Evolutionary conservation across 345 rosid species (phyloP), one percentile per base, ranked within the genome.

Genomic region (Fremontodendron californicum): DNA sequence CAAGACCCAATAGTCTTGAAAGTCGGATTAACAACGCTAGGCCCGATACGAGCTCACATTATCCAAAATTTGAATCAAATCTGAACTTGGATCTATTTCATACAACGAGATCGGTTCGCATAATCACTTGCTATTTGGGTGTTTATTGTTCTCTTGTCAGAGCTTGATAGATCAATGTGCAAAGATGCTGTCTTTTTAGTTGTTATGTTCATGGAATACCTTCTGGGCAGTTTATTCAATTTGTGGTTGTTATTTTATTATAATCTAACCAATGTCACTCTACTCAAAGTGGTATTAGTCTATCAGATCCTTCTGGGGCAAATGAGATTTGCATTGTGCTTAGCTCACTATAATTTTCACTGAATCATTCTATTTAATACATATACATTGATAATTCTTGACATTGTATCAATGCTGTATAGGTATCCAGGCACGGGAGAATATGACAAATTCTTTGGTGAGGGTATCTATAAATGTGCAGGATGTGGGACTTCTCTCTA

Each of bases 401-500:
- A 8, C 33, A 29, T 40, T 52, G 49, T 69, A 58, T 58, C 63
- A 6, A n/a, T 48, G 64, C 39, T 61, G 7, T 69, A 45, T 81
- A 91, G 98, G 86, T 88, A 86, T 82, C 95, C 98, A 0, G 97
- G 97, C 49, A 91, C 92, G 0, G 98, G 98, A 60, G 87, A 88
- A 82, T 94, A 93, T 71, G 83, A 94, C 90, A 93, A 90, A 79
- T 81, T 62, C 55, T 89, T 27, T 11, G 87, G 82, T 57, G 98
- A 93, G 39, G 98, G 98, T 45, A 78, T 87, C 78, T 94, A 91
- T 51, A 69, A 39, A 1, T 94, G 98, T 84, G 91, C 97, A 61
- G 97, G 97, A 74, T 94, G 98, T 68, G 93, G 89, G 37, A 88
- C 97, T 81, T 95, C 97, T 48, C 94, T 94, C 0, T 93, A 94